Percentiles rank a stretch among this genome's conserved stretches.
Conservation (phyloP, 2,329 filamentous ascomycete species). For the Tolypocladium nubicola region DNA sequence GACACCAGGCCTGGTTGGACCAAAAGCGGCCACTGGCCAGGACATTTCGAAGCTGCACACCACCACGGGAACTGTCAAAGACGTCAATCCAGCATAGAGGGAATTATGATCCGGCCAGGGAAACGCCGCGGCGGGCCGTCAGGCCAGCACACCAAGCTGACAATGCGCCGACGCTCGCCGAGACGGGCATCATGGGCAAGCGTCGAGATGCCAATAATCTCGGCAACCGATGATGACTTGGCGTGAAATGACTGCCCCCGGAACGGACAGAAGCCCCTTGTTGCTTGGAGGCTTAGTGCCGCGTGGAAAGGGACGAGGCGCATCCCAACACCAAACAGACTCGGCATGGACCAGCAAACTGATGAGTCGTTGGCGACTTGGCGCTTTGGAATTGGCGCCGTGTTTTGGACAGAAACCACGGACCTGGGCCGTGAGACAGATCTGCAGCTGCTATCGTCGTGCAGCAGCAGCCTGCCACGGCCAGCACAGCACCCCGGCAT, state of each 20-base stretch:
- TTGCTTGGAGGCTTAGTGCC: neutral
- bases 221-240: neutral
- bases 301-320: neutral
- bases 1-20: neutral
- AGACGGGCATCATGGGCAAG: neutral
- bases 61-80: neutral
- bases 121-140: neutral
- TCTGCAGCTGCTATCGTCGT: neutral
- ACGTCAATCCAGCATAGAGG: neutral
- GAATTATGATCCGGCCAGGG: neutral
- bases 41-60: neutral
- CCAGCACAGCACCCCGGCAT: neutral
- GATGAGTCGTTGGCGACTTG: neutral
- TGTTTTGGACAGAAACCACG: neutral
- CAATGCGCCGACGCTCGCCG: neutral
- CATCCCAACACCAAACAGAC: neutral
- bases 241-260: neutral
- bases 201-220: neutral
- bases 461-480: neutral
- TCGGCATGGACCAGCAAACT: neutral
- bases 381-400: neutral
- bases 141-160: neutral
- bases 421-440: neutral
- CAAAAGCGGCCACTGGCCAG: neutral
- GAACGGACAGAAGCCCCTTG: neutral